A percentile compares a stretch with the other conserved stretches of the same genome.
Evolutionary conservation across 2,329 filamentous ascomycete genomes (phyloP).

Genomic region (Pseudopithomyces chartarum): DNA sequence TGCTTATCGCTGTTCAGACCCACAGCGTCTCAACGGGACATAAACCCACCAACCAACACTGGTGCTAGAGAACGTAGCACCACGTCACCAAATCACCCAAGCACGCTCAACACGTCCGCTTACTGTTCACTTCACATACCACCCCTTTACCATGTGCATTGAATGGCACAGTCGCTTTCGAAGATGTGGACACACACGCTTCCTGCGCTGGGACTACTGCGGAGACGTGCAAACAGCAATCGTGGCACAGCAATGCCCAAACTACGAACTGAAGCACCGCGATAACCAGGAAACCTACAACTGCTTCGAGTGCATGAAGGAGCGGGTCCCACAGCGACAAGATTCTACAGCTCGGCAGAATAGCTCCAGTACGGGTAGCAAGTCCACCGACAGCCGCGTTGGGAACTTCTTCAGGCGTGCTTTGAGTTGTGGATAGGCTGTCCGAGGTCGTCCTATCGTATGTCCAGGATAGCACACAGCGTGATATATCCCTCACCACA

Average conservation of each 20-base stretch:
- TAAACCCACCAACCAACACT: neutral
- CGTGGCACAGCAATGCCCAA: neutral
- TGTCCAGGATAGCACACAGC: neutral
- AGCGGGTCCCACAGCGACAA: neutral
- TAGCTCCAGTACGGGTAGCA: neutral
- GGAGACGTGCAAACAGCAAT: neutral
- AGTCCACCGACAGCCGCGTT: neutral
- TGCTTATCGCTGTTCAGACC: neutral
- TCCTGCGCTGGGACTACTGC: slow-evolving; percentile 10
- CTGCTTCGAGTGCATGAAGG: slow-evolving; percentile 16
- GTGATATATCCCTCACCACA: slow-evolving; percentile 12
- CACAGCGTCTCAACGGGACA: neutral
- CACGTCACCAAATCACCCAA: neutral
- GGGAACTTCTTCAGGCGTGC: neutral
- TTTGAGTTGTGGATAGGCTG: neutral
- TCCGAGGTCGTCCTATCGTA: neutral
- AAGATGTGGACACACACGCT: slow-evolving; percentile 10
- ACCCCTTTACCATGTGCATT: neutral
- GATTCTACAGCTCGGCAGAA: neutral
- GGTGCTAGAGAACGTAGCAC: neutral
- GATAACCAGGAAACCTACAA: slow-evolving; percentile 12
- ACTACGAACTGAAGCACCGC: neutral
- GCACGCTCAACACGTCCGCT: neutral
- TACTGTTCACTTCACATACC: neutral
- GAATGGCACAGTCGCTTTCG: slow-evolving; percentile 7